Percentiles rank a stretch among this genome's conserved stretches.
phyloP scores from a whole-genome alignment of 495 filamentous ascomycete species.

The Alectoria sarmentosa region DNA sequence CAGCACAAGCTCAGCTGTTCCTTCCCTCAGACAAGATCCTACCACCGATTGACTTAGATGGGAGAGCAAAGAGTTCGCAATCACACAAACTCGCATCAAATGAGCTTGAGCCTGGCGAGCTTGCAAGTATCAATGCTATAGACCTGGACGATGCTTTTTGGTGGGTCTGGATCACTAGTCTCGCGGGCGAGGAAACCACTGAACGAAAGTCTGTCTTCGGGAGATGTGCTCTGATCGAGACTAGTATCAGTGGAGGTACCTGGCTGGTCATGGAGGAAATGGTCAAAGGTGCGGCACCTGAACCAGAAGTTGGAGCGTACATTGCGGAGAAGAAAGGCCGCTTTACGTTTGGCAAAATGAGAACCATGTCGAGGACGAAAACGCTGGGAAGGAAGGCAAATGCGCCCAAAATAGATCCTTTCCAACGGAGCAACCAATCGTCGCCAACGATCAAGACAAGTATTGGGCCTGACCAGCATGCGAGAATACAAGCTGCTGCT shows the following conservation, averaged over 20 bases:
- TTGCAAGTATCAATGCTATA: slow-evolving; percentile 80
- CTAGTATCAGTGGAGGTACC: slow-evolving; percentile 66
- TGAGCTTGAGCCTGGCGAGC: slow-evolving; percentile 78
- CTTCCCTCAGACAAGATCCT: slow-evolving; percentile 86
- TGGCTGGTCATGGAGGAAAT: slow-evolving; percentile 97
- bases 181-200: slow-evolving; percentile 80
- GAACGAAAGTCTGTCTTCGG: slow-evolving; percentile 89
- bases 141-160: slow-evolving; percentile 95
- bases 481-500: slow-evolving; percentile 84
- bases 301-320: slow-evolving; percentile 75
- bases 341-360: slow-evolving; percentile 72
- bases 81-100: slow-evolving; percentile 69
- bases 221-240: slow-evolving; percentile 87
- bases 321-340: slow-evolving; percentile 91
- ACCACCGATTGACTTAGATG: slow-evolving; percentile 67
- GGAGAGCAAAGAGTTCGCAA: slow-evolving; percentile 76
- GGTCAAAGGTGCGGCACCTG: slow-evolving; percentile 84
- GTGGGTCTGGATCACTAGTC: slow-evolving; percentile 99
- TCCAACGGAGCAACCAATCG: slow-evolving; percentile 39
- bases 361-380: slow-evolving; percentile 58
- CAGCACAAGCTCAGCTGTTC: slow-evolving; percentile 53
- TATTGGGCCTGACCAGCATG: slow-evolving; percentile 87
- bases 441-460: slow-evolving; percentile 71
- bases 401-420: slow-evolving; percentile 40
- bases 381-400: slow-evolving; percentile 47